Evolutionary conservation across 805 yeast species (phyloP).

Genomic region (Suhomyces sp.): DNA sequence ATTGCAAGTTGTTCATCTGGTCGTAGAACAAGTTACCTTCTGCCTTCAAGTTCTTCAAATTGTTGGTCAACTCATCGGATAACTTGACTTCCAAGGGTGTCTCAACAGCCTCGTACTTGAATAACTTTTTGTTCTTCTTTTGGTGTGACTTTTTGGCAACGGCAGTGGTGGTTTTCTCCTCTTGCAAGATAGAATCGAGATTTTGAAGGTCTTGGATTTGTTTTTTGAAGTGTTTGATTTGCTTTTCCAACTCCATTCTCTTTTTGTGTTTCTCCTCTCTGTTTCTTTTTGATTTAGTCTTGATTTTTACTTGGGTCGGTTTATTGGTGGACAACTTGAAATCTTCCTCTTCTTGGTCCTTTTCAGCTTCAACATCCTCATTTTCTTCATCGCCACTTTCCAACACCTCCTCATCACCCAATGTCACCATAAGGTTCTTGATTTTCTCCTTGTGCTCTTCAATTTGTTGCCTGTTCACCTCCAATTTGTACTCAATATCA

Average conservation of each 20-base stretch:
- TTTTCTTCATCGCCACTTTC: constrained; percentile 37
- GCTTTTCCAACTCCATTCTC: constrained; percentile 51
- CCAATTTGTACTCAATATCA: constrained; percentile 61
- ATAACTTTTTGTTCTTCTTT: constrained; percentile 33
- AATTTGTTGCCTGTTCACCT: constrained; percentile 58
- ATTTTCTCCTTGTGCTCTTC: constrained; percentile 65
- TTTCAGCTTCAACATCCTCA: constrained; percentile 34
- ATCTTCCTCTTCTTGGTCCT: constrained; percentile 28
- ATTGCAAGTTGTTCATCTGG: constrained; percentile 76
- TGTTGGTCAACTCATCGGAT: constrained; percentile 82
- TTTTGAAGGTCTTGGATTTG: constrained; percentile 57
- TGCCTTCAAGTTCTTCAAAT: constrained; percentile 78
- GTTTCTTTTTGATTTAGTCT: constrained; percentile 77
- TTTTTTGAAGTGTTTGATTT: constrained; percentile 56
- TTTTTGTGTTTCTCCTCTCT: constrained; percentile 62
- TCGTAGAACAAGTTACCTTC: constrained; percentile 88
- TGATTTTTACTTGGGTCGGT: constrained; percentile 64
- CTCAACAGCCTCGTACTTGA: constrained; percentile 42
- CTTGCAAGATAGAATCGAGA: constrained; percentile 19
- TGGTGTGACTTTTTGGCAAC: constrained; percentile 26
- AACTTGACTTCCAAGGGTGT: constrained; percentile 71
- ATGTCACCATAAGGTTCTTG: constrained; percentile 58
- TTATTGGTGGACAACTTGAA: constrained; percentile 65
- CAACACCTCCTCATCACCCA: constrained; percentile 56
- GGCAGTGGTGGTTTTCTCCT: constrained; percentile 31